Percentiles rank a stretch among this genome's conserved stretches.
These are phyloP conservation scores for Barbatosphaeria neglecta DNA, from an alignment of 495 filamentous ascomycete genomes.

Conservation along the genomic window DNA sequence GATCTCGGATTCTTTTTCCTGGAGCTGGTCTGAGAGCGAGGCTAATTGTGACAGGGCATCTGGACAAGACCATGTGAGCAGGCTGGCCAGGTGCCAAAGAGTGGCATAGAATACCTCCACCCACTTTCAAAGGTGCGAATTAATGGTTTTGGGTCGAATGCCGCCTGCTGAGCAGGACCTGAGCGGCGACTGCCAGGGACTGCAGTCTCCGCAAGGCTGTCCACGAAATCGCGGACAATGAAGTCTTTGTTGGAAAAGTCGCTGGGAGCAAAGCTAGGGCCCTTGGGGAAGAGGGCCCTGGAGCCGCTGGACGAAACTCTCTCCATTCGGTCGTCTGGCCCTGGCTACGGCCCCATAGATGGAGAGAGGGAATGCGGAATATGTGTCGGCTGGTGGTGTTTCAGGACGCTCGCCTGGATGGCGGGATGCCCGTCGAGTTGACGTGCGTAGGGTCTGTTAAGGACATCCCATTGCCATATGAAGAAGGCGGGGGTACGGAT, in stretches of 20 bases:
- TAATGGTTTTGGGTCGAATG: constrained; percentile 94
- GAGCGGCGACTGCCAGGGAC: constrained; percentile 67
- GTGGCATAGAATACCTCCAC: background rate
- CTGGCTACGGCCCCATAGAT: background rate
- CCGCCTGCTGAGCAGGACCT: constrained; percentile 48
- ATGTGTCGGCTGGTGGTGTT: too few relatives aligned
- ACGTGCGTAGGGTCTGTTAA: too few relatives aligned
- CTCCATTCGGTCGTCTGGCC: constrained; percentile 24
- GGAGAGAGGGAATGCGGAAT: too few relatives aligned
- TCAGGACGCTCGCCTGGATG: too few relatives aligned
- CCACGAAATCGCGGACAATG: constrained; percentile 95
- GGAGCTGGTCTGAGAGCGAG: constrained; percentile 74
- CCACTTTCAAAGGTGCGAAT: constrained; percentile 88
- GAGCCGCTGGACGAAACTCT: constrained; percentile 30
- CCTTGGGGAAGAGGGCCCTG: constrained; percentile 63
- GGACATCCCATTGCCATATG: too few relatives aligned
- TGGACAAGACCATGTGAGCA: constrained; percentile 16
- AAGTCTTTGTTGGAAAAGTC: constrained; percentile 89
- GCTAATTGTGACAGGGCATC: constrained; percentile 63
- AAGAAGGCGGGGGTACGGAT: too few relatives aligned
- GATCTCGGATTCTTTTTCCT: constrained; percentile 78
- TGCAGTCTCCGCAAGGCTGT: constrained; percentile 77
- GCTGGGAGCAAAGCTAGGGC: constrained; percentile 71
- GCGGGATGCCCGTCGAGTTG: too few relatives aligned
- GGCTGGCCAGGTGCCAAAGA: background rate